Conservation (phyloP, 176 grass and related monocot genomes). For the Oryza rufipogon region DNA sequence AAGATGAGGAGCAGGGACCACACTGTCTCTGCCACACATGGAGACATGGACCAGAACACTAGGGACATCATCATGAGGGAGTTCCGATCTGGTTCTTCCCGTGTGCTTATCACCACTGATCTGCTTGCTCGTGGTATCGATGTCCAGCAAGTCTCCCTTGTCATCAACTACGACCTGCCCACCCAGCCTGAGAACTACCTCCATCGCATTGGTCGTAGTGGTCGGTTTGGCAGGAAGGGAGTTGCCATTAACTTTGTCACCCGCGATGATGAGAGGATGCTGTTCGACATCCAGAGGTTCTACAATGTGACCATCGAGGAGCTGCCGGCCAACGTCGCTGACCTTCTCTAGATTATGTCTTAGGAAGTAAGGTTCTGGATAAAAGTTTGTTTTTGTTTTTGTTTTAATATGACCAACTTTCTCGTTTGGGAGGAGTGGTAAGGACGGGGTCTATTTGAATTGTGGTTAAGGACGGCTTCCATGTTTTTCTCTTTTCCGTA, state of each 20-base stretch:
- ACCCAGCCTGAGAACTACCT: slow-evolving; percentile 87
- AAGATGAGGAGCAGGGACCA: slow-evolving; percentile 84
- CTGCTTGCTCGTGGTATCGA: slow-evolving; percentile 83
- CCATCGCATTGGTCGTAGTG: slow-evolving; percentile 78
- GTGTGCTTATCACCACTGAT: slow-evolving; percentile 83
- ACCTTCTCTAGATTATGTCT: slow-evolving; percentile 62
- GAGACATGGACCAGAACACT: slow-evolving; percentile 93
- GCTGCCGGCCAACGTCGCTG: slow-evolving; percentile 74
- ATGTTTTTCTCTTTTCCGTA: slow-evolving; percentile 3
- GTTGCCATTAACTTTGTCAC: slow-evolving; percentile 86
- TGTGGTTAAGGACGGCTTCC: slow-evolving; percentile 38
- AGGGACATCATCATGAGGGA: slow-evolving; percentile 94
- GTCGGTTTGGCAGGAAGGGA: slow-evolving; percentile 82
- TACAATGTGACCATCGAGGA: slow-evolving; percentile 71
- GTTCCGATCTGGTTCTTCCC: slow-evolving; percentile 77
- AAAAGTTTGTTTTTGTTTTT: slow-evolving; percentile 47
- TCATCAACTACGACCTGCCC: slow-evolving; percentile 79
- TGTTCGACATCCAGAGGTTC: slow-evolving; percentile 79
- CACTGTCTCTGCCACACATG: slow-evolving; percentile 72
- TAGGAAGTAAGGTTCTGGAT: slow-evolving; percentile 43
- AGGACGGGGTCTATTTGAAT: slow-evolving; percentile 43
- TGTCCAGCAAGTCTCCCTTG: slow-evolving; percentile 85
- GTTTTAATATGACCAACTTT: slow-evolving; percentile 46
- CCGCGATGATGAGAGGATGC: slow-evolving; percentile 70
- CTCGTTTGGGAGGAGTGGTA: slow-evolving; percentile 49